Percentiles rank a stretch among this genome's conserved stretches.
Evolutionary conservation across 306 rosid genomes (phyloP).

Genomic region (Cucumis sativus): DNA sequence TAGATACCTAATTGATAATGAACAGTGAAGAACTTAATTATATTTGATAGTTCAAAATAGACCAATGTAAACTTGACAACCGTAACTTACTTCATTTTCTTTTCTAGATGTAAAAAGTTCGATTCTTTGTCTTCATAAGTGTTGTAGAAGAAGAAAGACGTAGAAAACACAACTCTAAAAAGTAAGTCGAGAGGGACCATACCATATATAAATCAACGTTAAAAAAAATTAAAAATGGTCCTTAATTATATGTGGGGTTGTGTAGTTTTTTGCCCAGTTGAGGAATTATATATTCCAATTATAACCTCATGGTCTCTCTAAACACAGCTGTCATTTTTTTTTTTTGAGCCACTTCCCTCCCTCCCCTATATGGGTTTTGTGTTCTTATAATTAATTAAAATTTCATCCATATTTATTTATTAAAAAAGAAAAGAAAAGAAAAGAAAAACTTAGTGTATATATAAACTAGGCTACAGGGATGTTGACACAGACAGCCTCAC

Average conservation of each 20-base stretch:
- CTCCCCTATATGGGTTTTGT: not conserved
- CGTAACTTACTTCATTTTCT: too few relatives aligned
- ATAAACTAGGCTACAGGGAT: slow-evolving; percentile 18
- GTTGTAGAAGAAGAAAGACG: not conserved
- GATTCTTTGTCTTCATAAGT: too few relatives aligned
- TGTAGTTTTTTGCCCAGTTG: slow-evolving; percentile 16
- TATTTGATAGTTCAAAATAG: not conserved
- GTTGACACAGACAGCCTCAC: slow-evolving; percentile 38
- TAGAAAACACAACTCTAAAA: not conserved
- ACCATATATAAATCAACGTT: not conserved
- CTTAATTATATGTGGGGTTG: slow-evolving; percentile 5
- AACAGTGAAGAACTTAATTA: not conserved
- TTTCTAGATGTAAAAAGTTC: too few relatives aligned
- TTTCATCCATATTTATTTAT: not conserved
- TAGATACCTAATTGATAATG: too few relatives aligned
- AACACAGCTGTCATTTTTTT: slow-evolving; percentile 31
- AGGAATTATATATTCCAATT: slow-evolving; percentile 16
- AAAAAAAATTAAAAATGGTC: slow-evolving; percentile 18
- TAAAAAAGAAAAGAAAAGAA: not conserved
- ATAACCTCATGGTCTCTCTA: slow-evolving; percentile 19
- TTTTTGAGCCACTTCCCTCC: slow-evolving; percentile 12
- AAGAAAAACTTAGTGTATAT: not conserved
- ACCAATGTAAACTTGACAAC: too few relatives aligned
- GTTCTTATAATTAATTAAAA: not conserved
- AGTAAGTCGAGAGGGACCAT: not conserved